Base-by-base conservation (phyloP, 2,329 filamentous ascomycete species). In the Teratosphaeria epicoccoides region DNA sequence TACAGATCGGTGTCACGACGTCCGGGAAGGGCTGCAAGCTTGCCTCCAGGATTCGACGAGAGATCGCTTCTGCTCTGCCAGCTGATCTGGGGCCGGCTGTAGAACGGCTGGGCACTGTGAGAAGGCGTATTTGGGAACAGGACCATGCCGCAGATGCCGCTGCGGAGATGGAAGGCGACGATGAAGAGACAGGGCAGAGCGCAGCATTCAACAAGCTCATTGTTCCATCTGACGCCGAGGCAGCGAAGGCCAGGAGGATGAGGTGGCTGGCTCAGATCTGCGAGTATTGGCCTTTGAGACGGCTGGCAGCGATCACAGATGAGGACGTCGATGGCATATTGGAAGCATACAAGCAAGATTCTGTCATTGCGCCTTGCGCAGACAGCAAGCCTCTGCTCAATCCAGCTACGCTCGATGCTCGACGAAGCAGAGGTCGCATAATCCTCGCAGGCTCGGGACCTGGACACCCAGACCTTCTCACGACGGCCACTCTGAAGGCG, bases 221-320 rank as follows among this genome's bases (percentile, higher is more conserved):
- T 6, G 80, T 77, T 0, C 83, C 87, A 46, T 81, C 83, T 44
- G 88, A 93, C 62, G 71, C 79, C 0, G 84, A 86, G 54, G 84
- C 84, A 2, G 80, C 82, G 14, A 88, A 88, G 65, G 89, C 80
- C 22, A 77, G 91, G 54, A 80, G 93, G 49, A 90, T 95, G 76
- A 81, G 93, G 52, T 98, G 93, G 93, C 76, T 98, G 1, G 82
- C 86, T 20, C 93, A 98, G 67, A 88, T 98, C 49, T 98, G 93
- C 76, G 93, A 98, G 73, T 98, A 98, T 71, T 98, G 93, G 93
- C 90, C 93, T 1, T 76, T 98, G 24, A 83, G 83, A 57, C 81
- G 87, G 17, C 78, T 98, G 1, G 88, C 89, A 6, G 76, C 78
- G 40, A 84, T 97, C 57, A 84, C 80, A 3, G 88, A 95, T 62